Evolutionary conservation across 805 yeast genomes (phyloP).

Genomic region (Starmerella powellii): DNA sequence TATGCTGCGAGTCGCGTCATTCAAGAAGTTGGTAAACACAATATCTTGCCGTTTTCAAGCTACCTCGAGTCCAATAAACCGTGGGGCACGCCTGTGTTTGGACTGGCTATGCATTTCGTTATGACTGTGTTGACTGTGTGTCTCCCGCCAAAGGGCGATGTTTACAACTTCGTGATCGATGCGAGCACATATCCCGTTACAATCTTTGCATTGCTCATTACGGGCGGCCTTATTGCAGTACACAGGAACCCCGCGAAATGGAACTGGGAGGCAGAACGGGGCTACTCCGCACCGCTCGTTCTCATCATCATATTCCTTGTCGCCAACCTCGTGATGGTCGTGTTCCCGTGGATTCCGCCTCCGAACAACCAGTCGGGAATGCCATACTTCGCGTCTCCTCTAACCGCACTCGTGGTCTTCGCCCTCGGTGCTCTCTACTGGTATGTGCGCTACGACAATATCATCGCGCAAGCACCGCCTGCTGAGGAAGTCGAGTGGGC

Average conservation of each 20-base stretch:
- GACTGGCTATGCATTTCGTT: conserved; percentile 44
- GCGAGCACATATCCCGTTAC: conserved; percentile 54
- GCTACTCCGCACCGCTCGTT: conserved; percentile 12
- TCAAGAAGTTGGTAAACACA: conserved; percentile 43
- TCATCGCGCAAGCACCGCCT: conserved; percentile 4
- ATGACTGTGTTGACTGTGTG: conserved; percentile 43
- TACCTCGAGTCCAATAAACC: conserved; percentile 35
- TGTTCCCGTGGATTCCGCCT: conserved; percentile 48
- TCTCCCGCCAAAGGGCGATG: conserved; percentile 51
- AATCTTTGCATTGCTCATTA: conserved; percentile 42
- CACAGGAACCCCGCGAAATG: conserved; percentile 33
- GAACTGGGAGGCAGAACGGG: conserved; percentile 28
- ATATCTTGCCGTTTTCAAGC: conserved; percentile 39
- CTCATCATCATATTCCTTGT: conserved; percentile 32
- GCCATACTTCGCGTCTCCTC: conserved; percentile 50
- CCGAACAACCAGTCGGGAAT: conserved; percentile 31
- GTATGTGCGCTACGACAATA: conserved; percentile 18
- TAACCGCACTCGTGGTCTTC: conserved; percentile 39
- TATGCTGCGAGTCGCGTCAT: conserved; percentile 50
- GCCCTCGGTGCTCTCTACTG: conserved; percentile 36
- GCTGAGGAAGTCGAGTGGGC: conserved; percentile 3
- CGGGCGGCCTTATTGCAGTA: conserved; percentile 43
- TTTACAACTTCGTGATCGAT: conserved; percentile 52
- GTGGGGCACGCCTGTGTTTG: conserved; percentile 32
- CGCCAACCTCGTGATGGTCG: conserved; percentile 40